A percentile compares a stretch with the other conserved stretches of the same genome.
phyloP scores from a whole-genome alignment of 768 basidiomycete species.

The Lactifluus rugatus region DNA sequence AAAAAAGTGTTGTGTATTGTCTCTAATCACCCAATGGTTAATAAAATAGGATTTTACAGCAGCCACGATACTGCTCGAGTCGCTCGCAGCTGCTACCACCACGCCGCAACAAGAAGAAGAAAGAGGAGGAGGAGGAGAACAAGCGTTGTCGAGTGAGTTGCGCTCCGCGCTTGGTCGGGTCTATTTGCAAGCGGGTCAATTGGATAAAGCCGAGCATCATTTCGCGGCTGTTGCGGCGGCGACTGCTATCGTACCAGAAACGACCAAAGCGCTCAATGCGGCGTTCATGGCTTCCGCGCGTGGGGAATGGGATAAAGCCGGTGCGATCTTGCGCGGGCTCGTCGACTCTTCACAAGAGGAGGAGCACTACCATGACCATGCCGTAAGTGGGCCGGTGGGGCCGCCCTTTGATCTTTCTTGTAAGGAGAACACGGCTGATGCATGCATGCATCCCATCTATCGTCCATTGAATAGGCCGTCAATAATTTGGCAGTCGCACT shows the following conservation, averaged over 20 bases:
- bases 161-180: slow-evolving; percentile 64
- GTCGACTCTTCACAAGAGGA: slow-evolving; percentile 32
- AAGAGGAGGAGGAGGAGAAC: too few species aligned
- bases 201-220: slow-evolving; percentile 48
- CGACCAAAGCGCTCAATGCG: slow-evolving; percentile 45
- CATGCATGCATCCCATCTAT: too few species aligned
- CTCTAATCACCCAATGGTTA: too few species aligned
- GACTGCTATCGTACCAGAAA: slow-evolving; percentile 28
- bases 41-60: slow-evolving; percentile 61
- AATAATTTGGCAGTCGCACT: slow-evolving; percentile 71
- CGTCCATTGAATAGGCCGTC: slow-evolving; percentile 56
- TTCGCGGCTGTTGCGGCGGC: slow-evolving; percentile 39
- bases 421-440: too few species aligned
- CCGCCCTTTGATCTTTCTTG: too few species aligned
- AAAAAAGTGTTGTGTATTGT: too few species aligned
- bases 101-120: not conserved
- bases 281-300: slow-evolving; percentile 57
- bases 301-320: slow-evolving; percentile 59
- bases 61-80: slow-evolving; percentile 57
- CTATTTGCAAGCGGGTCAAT: slow-evolving; percentile 64
- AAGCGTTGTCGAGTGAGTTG: slow-evolving; percentile 28
- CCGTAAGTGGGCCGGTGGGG: too few species aligned
- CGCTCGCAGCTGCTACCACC: slow-evolving; percentile 51
- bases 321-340: slow-evolving; percentile 33
- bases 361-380: not conserved